Base-by-base conservation (phyloP, 768 basidiomycete species). In the Mycena indigotica region DNA sequence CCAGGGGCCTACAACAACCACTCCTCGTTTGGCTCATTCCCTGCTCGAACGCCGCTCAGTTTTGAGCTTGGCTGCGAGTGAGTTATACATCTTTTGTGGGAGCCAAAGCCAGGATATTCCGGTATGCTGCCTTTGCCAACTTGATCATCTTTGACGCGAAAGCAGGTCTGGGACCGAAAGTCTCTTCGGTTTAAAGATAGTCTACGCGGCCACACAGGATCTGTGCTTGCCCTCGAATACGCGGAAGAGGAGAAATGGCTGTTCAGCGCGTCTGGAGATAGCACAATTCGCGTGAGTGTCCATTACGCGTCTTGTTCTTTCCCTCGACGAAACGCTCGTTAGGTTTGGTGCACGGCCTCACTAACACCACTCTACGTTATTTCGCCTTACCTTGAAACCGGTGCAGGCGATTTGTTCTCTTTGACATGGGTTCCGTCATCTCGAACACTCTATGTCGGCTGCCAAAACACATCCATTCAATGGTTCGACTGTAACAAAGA, bases 391-490 rank as follows among this genome's bases (percentile, higher is more conserved):
- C 74, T 86, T 40, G 93, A 93, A 63, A 85, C 84, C 2, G 87
- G 85, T 26, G 85, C 93, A 3, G 94, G 94, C 21, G 94, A 96
- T 67, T 80, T 96, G 28, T 95, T 92, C 73, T 93, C 89, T 32
- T 77, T 96, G 1, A 82, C 83, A 0, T 97, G 91, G 90, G 88
- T 84, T 6, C 78, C 85, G 1, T 67, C 77, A 21, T 74, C 86
- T 24, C 85, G 85, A 56, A 88, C 87, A 0, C 74, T 96, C 28
- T 96, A 89, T 69, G 77, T 96, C 30, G 95, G 95, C 23, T 95
- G 93, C 68, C 92, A 97, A 72, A 92, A 94, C 68, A 95, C 95
- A 2, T 95, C 93, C 13, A 78, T 97, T 26, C 93, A 97, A 66
- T 97, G 93, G 93, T 85, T 87, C 69, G 75, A 82, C 64, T 91